Percentiles rank a stretch among this genome's conserved stretches.
These are phyloP conservation scores for Xylaria acuta DNA, from an alignment of 495 filamentous ascomycete genomes.

Conservation along the genomic window DNA sequence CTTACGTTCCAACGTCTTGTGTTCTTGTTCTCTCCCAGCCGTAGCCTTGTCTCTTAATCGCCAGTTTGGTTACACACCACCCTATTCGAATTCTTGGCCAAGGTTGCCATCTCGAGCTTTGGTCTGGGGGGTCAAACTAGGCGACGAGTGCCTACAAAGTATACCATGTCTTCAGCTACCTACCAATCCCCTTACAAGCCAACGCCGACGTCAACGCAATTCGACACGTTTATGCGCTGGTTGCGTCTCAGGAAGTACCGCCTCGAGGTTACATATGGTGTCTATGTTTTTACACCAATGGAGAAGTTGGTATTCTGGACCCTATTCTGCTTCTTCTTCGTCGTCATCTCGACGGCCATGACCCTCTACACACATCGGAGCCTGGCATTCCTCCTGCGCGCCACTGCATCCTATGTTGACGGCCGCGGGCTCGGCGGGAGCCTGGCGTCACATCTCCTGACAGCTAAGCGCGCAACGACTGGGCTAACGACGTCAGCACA, in stretches of 20 bases:
- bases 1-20: neutral
- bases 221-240: slow-evolving; percentile 40
- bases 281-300: slow-evolving; percentile 55
- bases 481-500: slow-evolving; percentile 4
- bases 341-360: slow-evolving; percentile 32
- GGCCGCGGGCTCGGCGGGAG: neutral
- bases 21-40: neutral
- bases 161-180: slow-evolving; percentile 18
- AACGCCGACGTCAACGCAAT: slow-evolving; percentile 25
- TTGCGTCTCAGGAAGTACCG: slow-evolving; percentile 57
- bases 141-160: neutral
- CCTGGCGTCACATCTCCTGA: slow-evolving; percentile 18
- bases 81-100: neutral
- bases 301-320: slow-evolving; percentile 51
- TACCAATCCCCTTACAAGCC: slow-evolving; percentile 23
- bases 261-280: slow-evolving; percentile 53
- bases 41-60: neutral
- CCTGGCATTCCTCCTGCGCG: slow-evolving; percentile 25
- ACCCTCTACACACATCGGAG: slow-evolving; percentile 30
- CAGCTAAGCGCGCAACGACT: neutral
- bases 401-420: slow-evolving; percentile 24
- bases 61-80: neutral
- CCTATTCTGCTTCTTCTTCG: slow-evolving; percentile 37
- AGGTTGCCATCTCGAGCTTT: neutral
- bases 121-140: neutral